These are phyloP conservation scores for Colletotrichum agaves DNA, from an alignment of 2,329 filamentous ascomycete species.

Conservation along the genomic window DNA sequence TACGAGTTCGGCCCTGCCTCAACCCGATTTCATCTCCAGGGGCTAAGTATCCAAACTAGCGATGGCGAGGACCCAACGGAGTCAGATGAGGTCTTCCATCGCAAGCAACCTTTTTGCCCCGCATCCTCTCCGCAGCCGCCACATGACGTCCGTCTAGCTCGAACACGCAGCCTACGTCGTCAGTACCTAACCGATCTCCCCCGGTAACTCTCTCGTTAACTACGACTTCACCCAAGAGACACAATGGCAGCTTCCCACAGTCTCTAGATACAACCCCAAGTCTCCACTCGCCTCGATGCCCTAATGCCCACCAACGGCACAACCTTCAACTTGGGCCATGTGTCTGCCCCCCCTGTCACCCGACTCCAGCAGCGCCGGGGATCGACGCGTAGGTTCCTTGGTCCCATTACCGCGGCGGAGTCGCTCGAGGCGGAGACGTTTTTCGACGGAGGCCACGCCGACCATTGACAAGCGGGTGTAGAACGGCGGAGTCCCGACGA, in stretches of 20 bases:
- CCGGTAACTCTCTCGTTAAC: slow-evolving; percentile 41
- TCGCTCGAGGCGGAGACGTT: slow-evolving; percentile 1
- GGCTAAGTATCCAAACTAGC: slow-evolving; percentile 27
- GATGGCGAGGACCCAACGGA: slow-evolving; percentile 42
- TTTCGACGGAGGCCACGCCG: slow-evolving; percentile 44
- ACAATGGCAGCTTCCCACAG: slow-evolving; percentile 33
- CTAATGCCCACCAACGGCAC: slow-evolving; percentile 28
- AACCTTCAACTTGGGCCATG: neutral
- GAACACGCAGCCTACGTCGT: slow-evolving; percentile 42
- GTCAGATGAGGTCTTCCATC: slow-evolving; percentile 42
- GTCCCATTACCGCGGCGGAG: too few relatives aligned
- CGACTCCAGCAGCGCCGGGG: slow-evolving; percentile 3
- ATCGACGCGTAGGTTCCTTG: slow-evolving; percentile 6
- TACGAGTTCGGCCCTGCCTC: too few relatives aligned
- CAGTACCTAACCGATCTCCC: slow-evolving; percentile 40
- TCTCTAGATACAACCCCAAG: neutral
- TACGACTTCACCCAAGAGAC: slow-evolving; percentile 38
- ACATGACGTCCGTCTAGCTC: slow-evolving; percentile 39
- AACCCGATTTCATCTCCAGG: too few relatives aligned
- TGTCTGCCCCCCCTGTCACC: neutral
- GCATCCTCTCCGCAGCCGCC: slow-evolving; percentile 40
- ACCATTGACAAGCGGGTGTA: slow-evolving; percentile 40
- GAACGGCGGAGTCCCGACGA: slow-evolving; percentile 44
- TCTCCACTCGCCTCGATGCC: slow-evolving; percentile 5
- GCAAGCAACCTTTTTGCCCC: slow-evolving; percentile 38